Conservation (phyloP, 2,329 filamentous ascomycete species). For the Aspergillus transmontanensis region DNA sequence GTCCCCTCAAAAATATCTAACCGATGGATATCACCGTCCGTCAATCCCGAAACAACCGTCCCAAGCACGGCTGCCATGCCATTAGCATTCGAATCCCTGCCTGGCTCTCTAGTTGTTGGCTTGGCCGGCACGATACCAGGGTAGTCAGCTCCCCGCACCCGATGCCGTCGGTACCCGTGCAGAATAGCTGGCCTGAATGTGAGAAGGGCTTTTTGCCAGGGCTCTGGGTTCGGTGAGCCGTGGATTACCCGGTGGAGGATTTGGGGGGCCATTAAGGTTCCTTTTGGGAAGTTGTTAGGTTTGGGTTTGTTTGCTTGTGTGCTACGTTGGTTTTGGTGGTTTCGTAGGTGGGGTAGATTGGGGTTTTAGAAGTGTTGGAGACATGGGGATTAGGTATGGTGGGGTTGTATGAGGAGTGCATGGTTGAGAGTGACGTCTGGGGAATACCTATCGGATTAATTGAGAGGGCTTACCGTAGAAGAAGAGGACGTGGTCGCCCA, state of each 20-base stretch:
- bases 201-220: constrained; percentile 56
- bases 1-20: constrained; percentile 81
- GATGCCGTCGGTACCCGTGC: constrained; percentile 68
- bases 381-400: not conserved
- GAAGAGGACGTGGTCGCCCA: constrained; percentile 59
- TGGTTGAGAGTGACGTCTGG: not conserved
- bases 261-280: constrained; percentile 77
- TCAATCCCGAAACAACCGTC: constrained; percentile 75
- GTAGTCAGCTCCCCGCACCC: constrained; percentile 73
- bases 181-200: constrained; percentile 76
- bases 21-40: constrained; percentile 71
- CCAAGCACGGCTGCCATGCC: constrained; percentile 64
- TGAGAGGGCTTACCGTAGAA: constrained; percentile 59
- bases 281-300: constrained; percentile 26
- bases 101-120: not conserved
- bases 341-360: constrained; percentile 8
- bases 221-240: constrained; percentile 55
- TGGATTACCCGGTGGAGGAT: constrained; percentile 87
- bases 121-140: constrained; percentile 67
- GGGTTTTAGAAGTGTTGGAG: not conserved
- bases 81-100: not conserved
- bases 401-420: not conserved
- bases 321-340: constrained; percentile 1
- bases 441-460: not conserved
- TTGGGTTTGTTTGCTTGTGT: constrained; percentile 9